Conservation (phyloP, 139 green algal genomes). For the Chlorella vulgaris region DNA sequence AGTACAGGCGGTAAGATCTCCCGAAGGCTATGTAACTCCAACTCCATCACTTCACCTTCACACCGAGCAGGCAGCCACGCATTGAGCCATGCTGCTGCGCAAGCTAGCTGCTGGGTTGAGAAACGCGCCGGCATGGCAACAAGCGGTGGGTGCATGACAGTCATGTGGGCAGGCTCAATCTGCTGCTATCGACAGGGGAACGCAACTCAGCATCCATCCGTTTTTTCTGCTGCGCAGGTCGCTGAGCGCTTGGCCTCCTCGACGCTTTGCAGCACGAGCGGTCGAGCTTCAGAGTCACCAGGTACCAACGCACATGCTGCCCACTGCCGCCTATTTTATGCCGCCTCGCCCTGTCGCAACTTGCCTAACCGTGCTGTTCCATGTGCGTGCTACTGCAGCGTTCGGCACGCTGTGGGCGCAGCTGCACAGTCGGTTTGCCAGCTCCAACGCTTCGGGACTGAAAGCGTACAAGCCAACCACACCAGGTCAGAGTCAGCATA, state of each 20-base stretch:
- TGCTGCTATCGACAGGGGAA: no score
- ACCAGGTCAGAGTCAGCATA: conserved; percentile 53
- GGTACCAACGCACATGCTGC: conserved; percentile 8
- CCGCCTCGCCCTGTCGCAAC: not conserved
- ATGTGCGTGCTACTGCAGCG: not conserved
- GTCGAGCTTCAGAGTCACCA: not conserved
- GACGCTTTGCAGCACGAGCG: conserved; percentile 12
- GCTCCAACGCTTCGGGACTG: conserved; percentile 49
- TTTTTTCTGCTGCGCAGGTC: conserved; percentile 24
- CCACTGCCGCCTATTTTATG: not conserved
- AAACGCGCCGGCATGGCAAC: no score
- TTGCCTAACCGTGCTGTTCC: not conserved
- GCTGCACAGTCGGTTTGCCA: conserved; percentile 19
- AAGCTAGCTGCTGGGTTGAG: no score
- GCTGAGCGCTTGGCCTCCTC: not conserved
- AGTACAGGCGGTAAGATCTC: no score
- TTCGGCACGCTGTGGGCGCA: not conserved
- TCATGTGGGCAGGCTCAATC: no score
- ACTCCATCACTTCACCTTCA: no score
- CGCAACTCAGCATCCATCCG: no score
- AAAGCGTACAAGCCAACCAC: conserved; percentile 89
- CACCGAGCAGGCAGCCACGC: no score
- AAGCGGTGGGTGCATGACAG: not conserved
- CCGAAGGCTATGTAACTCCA: no score
- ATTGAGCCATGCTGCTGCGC: no score